These are phyloP conservation scores for Macrolepiota fuliginosa DNA, from an alignment of 768 basidiomycete genomes.

Conservation along the genomic window DNA sequence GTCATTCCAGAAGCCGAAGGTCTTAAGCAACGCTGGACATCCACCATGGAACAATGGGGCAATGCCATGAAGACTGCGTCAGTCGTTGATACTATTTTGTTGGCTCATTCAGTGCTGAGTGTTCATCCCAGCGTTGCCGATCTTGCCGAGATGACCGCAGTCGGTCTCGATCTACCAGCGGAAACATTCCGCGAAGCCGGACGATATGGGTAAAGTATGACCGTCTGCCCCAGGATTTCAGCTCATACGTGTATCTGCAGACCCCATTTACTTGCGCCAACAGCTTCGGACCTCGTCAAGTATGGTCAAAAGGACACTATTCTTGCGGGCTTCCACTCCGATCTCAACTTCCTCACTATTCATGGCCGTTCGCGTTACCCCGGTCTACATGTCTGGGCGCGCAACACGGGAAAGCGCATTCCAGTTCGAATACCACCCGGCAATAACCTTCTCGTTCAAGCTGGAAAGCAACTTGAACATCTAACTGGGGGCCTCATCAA, in stretches of 20 bases:
- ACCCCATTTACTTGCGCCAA: constrained; percentile 89
- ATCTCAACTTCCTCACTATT: constrained; percentile 93
- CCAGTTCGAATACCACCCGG: constrained; percentile 83
- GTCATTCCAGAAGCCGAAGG: constrained; percentile 66
- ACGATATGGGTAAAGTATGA: constrained; percentile 66
- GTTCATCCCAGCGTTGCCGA: constrained; percentile 63
- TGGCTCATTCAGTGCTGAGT: background rate
- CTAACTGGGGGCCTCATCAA: constrained; percentile 81
- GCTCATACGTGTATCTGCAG: constrained; percentile 29
- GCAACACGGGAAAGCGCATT: constrained; percentile 90
- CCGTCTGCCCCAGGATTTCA: background rate
- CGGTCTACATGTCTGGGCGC: constrained; percentile 91
- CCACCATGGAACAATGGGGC: constrained; percentile 85
- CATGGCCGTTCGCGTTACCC: constrained; percentile 86
- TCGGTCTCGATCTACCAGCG: constrained; percentile 74
- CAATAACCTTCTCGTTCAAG: constrained; percentile 86
- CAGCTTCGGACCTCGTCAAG: constrained; percentile 84
- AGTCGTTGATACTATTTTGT: constrained; percentile 23
- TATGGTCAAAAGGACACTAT: constrained; percentile 81
- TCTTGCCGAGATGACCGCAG: constrained; percentile 84
- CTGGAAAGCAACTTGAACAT: constrained; percentile 94
- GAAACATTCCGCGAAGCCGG: constrained; percentile 79
- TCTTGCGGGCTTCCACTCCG: constrained; percentile 91
- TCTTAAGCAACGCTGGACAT: constrained; percentile 64
- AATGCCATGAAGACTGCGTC: constrained; percentile 85